Percentiles rank a stretch among this genome's conserved stretches.
These are phyloP conservation scores for Gloeostereum incarnatum DNA, from an alignment of 768 basidiomycete genomes.

Conservation along the genomic window DNA sequence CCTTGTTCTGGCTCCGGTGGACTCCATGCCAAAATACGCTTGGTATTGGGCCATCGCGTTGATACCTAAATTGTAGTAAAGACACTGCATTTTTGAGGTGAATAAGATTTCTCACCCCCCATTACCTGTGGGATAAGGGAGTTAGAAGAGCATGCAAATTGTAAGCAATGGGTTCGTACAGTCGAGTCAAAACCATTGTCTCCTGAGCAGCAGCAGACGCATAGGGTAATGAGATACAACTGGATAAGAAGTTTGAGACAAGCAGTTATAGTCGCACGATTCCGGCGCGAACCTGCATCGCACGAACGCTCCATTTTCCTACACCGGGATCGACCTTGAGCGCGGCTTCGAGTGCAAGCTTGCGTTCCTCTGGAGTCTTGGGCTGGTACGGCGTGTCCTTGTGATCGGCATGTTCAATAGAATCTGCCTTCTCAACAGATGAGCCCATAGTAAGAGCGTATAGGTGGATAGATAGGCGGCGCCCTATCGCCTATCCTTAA, in stretches of 20 bases:
- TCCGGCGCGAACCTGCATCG: slow-evolving; percentile 23
- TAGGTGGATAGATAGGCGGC: too few species aligned
- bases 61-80: too few species aligned
- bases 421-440: slow-evolving; percentile 16
- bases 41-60: slow-evolving; percentile 31
- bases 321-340: slow-evolving; percentile 34
- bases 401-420: background rate
- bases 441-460: too few species aligned
- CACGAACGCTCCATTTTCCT: slow-evolving; percentile 21
- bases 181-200: slow-evolving; percentile 48
- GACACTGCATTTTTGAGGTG: slow-evolving; percentile 26
- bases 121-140: slow-evolving; percentile 30
- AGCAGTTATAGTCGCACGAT: background rate
- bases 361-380: slow-evolving; percentile 29
- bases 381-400: background rate
- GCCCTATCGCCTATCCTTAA: too few species aligned
- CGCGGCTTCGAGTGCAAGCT: slow-evolving; percentile 27
- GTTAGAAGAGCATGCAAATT: slow-evolving; percentile 3
- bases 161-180: slow-evolving; percentile 15
- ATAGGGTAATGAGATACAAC: slow-evolving; percentile 38
- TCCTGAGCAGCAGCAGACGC: slow-evolving; percentile 39
- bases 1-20: slow-evolving; percentile 35
- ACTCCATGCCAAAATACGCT: slow-evolving; percentile 32
- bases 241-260: slow-evolving; percentile 8
- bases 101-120: slow-evolving; percentile 47